phyloP scores from a whole-genome alignment of 768 basidiomycete species.

The Suillus variegatus region DNA sequence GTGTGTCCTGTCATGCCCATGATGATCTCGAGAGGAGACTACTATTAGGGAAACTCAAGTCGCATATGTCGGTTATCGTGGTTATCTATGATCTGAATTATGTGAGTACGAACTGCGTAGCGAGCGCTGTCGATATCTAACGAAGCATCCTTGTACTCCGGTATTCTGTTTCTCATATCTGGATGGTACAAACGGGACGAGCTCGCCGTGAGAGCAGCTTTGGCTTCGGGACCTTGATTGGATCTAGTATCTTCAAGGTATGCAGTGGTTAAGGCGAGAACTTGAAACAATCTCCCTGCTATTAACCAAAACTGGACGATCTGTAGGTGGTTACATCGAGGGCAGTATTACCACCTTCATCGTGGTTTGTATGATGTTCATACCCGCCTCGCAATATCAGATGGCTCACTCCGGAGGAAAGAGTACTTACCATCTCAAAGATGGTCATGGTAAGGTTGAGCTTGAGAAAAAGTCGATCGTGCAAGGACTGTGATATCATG shows the following conservation, averaged over 20 bases:
- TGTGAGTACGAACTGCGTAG: not conserved
- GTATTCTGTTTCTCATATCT: constrained; percentile 12
- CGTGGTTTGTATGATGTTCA: not conserved
- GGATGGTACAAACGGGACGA: constrained; percentile 43
- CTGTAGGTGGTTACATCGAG: constrained; percentile 17
- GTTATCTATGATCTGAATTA: constrained; percentile 11
- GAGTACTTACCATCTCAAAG: constrained; percentile 54
- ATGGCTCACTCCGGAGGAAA: not conserved
- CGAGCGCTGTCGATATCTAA: not conserved
- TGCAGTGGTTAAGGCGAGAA: constrained; percentile 23
- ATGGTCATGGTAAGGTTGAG: constrained; percentile 22
- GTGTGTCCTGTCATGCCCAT: not conserved
- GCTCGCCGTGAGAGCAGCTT: constrained; percentile 42
- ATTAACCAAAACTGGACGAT: not conserved
- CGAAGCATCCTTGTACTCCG: constrained; percentile 28
- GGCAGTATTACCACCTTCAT: not conserved
- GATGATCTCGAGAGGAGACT: constrained; percentile 6
- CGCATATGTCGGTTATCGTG: constrained; percentile 6
- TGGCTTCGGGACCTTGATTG: constrained; percentile 43
- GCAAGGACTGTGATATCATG: constrained; percentile 40
- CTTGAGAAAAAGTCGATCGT: constrained; percentile 29
- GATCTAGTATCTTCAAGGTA: not conserved
- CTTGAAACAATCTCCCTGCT: constrained; percentile 10
- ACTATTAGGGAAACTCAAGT: constrained; percentile 3
- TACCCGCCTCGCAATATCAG: not conserved